Conservation (phyloP, 345 rosid species). For the Gynandropsis gynandra region DNA sequence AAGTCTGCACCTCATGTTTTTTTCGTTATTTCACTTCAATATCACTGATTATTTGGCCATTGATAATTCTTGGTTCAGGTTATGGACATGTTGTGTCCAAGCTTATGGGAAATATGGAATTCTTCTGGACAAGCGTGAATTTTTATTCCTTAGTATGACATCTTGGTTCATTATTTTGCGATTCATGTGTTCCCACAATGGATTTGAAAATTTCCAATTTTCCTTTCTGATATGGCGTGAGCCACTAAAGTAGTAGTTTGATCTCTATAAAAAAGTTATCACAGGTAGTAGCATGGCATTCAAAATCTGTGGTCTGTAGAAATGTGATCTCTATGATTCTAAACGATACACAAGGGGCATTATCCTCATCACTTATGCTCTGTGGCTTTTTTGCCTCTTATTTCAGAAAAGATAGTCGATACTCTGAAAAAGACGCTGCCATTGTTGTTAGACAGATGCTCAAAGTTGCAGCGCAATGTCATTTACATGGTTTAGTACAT, state of each 20-base stretch:
- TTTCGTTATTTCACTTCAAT: constrained; percentile 15
- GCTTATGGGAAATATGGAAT: constrained; percentile 99
- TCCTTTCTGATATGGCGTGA: background rate
- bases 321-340: too few relatives aligned
- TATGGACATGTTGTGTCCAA: constrained; percentile 98
- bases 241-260: background rate
- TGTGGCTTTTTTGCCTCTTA: too few relatives aligned
- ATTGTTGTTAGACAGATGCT: too few relatives aligned
- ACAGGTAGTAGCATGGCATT: too few relatives aligned
- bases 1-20: constrained; percentile 2
- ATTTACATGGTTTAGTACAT: too few relatives aligned
- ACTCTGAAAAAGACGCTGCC: too few relatives aligned
- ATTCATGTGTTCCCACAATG: background rate
- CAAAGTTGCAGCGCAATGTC: too few relatives aligned
- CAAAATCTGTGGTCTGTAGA: background rate
- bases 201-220: background rate
- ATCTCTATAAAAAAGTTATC: background rate
- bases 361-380: too few relatives aligned
- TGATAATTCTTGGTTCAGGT: constrained; percentile 40
- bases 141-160: constrained; percentile 11
- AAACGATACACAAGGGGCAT: too few relatives aligned
- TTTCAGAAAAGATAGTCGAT: too few relatives aligned
- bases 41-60: constrained; percentile 17
- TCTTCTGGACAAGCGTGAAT: constrained; percentile 87
- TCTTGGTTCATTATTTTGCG: background rate